These are phyloP conservation scores for Leishmania tropica DNA, from an alignment of 208 protist genomes.

Conservation along the genomic window DNA sequence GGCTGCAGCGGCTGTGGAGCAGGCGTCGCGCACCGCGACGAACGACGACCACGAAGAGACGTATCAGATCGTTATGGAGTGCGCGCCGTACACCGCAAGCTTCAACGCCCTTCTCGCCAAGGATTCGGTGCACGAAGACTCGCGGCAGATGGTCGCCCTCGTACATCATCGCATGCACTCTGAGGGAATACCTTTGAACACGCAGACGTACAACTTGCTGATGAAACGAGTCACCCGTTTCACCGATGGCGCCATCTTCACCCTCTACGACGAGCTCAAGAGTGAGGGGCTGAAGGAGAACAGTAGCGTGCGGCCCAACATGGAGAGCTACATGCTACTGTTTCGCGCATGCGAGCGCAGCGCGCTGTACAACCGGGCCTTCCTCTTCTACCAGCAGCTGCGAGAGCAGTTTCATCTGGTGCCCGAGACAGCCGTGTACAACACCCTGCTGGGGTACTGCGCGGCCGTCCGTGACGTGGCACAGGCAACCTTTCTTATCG, in stretches of 20 bases:
- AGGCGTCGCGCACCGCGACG: not conserved
- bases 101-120: slow-evolving; percentile 85
- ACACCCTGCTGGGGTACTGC: slow-evolving; percentile 91
- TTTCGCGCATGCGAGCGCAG: slow-evolving; percentile 90
- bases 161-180: slow-evolving; percentile 84
- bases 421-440: slow-evolving; percentile 85
- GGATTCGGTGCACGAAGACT: slow-evolving; percentile 47
- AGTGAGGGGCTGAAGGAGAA: slow-evolving; percentile 62
- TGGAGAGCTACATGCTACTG: slow-evolving; percentile 82
- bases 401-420: slow-evolving; percentile 67
- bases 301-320: slow-evolving; percentile 66
- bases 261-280: slow-evolving; percentile 88
- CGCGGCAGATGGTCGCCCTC: slow-evolving; percentile 63
- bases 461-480: slow-evolving; percentile 84
- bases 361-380: slow-evolving; percentile 78
- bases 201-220: slow-evolving; percentile 89
- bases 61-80: slow-evolving; percentile 63
- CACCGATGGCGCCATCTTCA: slow-evolving; percentile 77
- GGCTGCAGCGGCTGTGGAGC: slow-evolving; percentile 8
- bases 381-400: slow-evolving; percentile 89
- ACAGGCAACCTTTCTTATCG: slow-evolving; percentile 87
- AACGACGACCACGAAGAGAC: slow-evolving; percentile 69
- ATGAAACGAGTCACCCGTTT: slow-evolving; percentile 84
- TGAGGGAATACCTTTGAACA: slow-evolving; percentile 87
- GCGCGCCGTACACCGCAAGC: slow-evolving; percentile 86